Evolutionary conservation across 2,329 filamentous ascomycete genomes (phyloP), one percentile per base, ranked within the genome.

Genomic region (Neonectria coccinea): DNA sequence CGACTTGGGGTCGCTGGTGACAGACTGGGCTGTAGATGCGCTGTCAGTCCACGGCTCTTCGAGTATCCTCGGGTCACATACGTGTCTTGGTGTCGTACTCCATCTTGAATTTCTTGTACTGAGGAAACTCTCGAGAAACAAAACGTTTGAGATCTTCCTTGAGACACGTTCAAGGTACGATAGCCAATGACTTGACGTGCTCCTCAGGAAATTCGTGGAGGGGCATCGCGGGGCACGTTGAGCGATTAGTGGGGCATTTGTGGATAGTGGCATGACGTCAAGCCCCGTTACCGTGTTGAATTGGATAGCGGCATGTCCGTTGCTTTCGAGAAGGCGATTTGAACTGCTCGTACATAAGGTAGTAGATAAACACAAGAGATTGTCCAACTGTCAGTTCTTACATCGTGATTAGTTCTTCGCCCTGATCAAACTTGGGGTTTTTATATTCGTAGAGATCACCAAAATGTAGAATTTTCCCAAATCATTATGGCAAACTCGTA

Each of bases 1-100:
- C 52, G 94, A 97, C 45, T 86, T 92, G 74, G 88, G 88, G 82
- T 98, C 94, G 73, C 86, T 89, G 41, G 94, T 98, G 72, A 85
- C 86, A 78, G 91, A 97, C 66, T 88, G 89, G 51, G 91, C 92
- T 97, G 73, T 60, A 29, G 6, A 41, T 20, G 44, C 10, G 59
- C 16, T 48, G 67, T 72, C 55, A 74, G 70, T 59, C 59, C 47
- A 50, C 27, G 41, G 22, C n/a, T 42, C 20, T 1, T 45, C 22
- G 54, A 12, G 31, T 22, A 36, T 54, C 18, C 9, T 41, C 22
- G 29, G 10, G 16, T 31, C 11, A 72, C 90, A 76, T 81, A 94
- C 92, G 86, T 52, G 86, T 92, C 79, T 92, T 90, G 9, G 91
- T 88, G 74, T 94, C 92, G 80, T 86, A 85, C 77, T 93, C 91